Evolutionary conservation across 2,329 filamentous ascomycete genomes (phyloP), one percentile per base, ranked within the genome.

Genomic region (Trichophyton benhamiae): DNA sequence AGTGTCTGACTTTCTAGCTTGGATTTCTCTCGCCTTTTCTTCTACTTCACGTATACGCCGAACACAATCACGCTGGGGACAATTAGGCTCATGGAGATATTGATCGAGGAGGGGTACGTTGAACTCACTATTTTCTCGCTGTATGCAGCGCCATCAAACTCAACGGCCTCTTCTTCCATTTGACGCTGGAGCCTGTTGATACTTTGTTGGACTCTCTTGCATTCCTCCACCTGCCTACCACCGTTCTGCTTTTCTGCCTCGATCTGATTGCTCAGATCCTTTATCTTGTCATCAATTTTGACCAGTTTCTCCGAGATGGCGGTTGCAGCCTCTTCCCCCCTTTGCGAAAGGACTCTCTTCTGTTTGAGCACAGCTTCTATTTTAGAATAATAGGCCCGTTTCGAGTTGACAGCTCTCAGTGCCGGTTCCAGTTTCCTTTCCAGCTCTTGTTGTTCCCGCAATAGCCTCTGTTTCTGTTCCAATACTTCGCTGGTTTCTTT

Each of bases 71-170:
- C 84, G 82, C 84, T 86, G 66, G 27, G 52, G 13, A 57, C 33
- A 59, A 38, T 49, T 44, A 53, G 44, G 20, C 38, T 1, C 41
- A 17, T 5, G 20, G 4, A 11, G 3, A 6, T 30, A 33, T 33
- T 33, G 20, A 17, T 38, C 11, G 11, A 25, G 2, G 30, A 53
- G 13, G 22, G 49, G n/a, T n/a, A n/a, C 3, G 4, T 13, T 41
- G 30, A 27, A 41, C 85, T 73, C 74, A 88, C 87, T 72, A 91
- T 86, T 65, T 83, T 83, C 59, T 84, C 81, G 66, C 92, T 94
- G 76, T 85, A 91, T 3, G 83, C 83, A 3, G 80, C 77, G 8
- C 83, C 73, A 69, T 94, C 85, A 68, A 94, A 90, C 4, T 85
- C 81, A 0, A 81, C 77, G 0, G 87, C 85, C 11, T 79, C 82